Conservation (phyloP, 2,329 filamentous ascomycete genomes). For the Cadophora sp. region DNA sequence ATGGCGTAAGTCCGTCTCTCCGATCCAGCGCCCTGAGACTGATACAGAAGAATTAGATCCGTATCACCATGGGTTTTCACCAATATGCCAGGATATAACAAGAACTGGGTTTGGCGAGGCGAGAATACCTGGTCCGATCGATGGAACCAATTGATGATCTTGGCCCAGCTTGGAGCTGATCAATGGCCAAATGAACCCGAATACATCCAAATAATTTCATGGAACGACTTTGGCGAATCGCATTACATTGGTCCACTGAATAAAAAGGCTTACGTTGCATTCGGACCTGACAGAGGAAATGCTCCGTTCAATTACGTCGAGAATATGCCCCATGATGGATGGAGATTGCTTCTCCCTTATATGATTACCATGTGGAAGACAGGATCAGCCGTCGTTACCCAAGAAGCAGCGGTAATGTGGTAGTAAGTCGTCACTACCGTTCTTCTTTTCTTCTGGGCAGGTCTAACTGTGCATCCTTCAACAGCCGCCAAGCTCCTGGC, state of each 20-base stretch:
- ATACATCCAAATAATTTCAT: background rate
- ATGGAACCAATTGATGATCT: background rate
- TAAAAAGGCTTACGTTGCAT: background rate
- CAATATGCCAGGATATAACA: background rate
- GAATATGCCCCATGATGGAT: background rate
- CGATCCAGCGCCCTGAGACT: no score
- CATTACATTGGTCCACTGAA: background rate
- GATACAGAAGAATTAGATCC: no score
- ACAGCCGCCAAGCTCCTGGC: background rate
- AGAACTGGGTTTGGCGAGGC: background rate
- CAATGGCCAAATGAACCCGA: background rate
- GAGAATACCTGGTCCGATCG: background rate
- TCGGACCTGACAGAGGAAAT: background rate
- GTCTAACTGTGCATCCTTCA: no score
- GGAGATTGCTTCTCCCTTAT: background rate
- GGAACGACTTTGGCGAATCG: background rate
- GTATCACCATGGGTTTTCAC: background rate
- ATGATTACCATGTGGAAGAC: background rate
- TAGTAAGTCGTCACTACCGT: no score
- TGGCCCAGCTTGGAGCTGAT: background rate
- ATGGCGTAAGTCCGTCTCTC: no score
- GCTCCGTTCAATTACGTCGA: background rate
- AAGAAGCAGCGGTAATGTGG: background rate
- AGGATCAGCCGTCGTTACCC: background rate
- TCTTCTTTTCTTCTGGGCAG: no score